A percentile compares a stretch with the other conserved stretches of the same genome.
Evolutionary conservation across 192 early-diverging fungal species (phyloP).

Genomic region (Backusella luteola): DNA sequence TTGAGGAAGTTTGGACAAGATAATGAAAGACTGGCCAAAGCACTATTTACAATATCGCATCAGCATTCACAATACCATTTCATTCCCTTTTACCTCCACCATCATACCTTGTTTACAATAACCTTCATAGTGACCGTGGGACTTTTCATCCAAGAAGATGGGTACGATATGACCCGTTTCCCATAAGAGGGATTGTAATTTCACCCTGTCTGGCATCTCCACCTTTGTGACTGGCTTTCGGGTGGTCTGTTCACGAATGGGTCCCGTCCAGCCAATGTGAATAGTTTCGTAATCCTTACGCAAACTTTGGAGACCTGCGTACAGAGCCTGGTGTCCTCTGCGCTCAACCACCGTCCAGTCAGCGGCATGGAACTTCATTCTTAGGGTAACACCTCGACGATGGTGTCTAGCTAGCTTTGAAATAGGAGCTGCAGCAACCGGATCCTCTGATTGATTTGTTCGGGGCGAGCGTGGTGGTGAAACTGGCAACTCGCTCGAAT

Average conservation of each 20-base stretch:
- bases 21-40: constrained; percentile 98
- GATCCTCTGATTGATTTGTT: not conserved
- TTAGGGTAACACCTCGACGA: constrained; percentile 14
- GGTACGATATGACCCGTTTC: constrained; percentile 65
- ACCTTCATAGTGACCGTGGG: constrained; percentile 91
- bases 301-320: constrained; percentile 82
- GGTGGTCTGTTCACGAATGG: constrained; percentile 46
- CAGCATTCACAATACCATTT: too few relatives aligned
- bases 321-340: constrained; percentile 87
- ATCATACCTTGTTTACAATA: constrained; percentile 88
- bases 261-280: constrained; percentile 78
- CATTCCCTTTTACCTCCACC: too few relatives aligned
- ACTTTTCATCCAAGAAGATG: constrained; percentile 79
- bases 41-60: constrained; percentile 41
- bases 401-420: constrained; percentile 29
- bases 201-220: constrained; percentile 54
- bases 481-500: constrained; percentile 7
- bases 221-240: constrained; percentile 43
- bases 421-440: constrained; percentile 27
- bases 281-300: constrained; percentile 56
- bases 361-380: constrained; percentile 30
- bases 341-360: constrained; percentile 47
- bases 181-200: constrained; percentile 59
- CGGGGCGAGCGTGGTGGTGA: constrained; percentile 2
- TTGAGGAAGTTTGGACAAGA: constrained; percentile 77